Conservation (phyloP, 2,329 filamentous ascomycete species). For the Colletotrichum brevisporum region DNA sequence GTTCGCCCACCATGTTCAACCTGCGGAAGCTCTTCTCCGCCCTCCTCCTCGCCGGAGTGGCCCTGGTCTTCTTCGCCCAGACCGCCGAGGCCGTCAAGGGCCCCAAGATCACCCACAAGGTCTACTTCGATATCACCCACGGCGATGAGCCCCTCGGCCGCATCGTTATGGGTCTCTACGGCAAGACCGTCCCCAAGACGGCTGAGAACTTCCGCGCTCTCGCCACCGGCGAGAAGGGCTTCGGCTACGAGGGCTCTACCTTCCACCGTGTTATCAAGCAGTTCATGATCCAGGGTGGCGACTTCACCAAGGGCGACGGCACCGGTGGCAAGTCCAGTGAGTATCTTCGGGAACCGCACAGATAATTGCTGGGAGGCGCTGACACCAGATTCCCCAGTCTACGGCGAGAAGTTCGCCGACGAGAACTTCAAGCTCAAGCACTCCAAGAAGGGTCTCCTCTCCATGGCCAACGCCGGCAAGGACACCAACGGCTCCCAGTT, state of each 20-base stretch:
- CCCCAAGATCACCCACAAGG: constrained; percentile 96
- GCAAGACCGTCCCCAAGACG: constrained; percentile 87
- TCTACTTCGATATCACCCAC: constrained; percentile 87
- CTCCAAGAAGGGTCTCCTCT: constrained; percentile 85
- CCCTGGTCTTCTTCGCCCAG: constrained; percentile 82
- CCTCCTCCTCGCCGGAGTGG: constrained; percentile 82
- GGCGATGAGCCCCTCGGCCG: constrained; percentile 82
- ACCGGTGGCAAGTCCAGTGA: constrained; percentile 88
- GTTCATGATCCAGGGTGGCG: constrained; percentile 94
- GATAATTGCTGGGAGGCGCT: neutral
- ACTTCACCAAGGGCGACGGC: constrained; percentile 87
- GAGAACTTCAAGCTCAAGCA: constrained; percentile 98
- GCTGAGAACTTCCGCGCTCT: constrained; percentile 83
- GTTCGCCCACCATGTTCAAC: constrained; percentile 75
- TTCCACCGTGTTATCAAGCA: constrained; percentile 94
- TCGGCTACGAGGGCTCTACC: constrained; percentile 82
- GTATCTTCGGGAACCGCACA: constrained; percentile 47
- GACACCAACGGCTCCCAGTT: constrained; percentile 93
- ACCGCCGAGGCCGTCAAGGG: constrained; percentile 83
- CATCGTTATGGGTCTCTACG: constrained; percentile 86
- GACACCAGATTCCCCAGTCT: constrained; percentile 66
- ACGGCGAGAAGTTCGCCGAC: constrained; percentile 85
- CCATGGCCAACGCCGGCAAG: constrained; percentile 88
- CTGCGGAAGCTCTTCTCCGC: constrained; percentile 79
- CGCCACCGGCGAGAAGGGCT: constrained; percentile 88